Percentiles rank a stretch among this genome's conserved stretches.
phyloP scores from a whole-genome alignment of 1,284 basidiomycete species.

The Laetiporus sulphureus region DNA sequence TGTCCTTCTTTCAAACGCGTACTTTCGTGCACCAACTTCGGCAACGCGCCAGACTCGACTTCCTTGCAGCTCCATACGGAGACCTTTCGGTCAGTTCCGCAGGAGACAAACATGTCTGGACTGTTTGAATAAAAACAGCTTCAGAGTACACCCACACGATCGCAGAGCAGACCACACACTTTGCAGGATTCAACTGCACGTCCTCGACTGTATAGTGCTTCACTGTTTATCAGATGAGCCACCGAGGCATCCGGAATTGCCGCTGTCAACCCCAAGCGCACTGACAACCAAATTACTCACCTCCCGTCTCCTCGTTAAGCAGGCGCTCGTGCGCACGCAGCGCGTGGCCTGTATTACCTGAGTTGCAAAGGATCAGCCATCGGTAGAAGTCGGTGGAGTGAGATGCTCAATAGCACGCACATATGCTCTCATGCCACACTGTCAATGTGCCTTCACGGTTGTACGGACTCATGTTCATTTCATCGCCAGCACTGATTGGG shows the following conservation, averaged over 20 bases:
- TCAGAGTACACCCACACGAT: no score
- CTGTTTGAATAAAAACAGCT: no score
- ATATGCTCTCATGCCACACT: constrained; percentile 4
- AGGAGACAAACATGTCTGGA: constrained; percentile 15
- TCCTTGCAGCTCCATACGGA: constrained; percentile 17
- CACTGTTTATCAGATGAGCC: no score
- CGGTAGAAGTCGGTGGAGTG: no score
- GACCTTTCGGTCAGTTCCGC: constrained; percentile 15
- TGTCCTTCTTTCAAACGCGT: background rate
- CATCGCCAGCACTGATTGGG: no score
- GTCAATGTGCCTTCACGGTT: constrained; percentile 14
- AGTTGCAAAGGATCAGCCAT: no score
- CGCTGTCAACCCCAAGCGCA: background rate
- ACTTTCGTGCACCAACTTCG: constrained; percentile 5
- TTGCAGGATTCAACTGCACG: constrained; percentile 18
- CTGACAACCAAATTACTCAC: no score
- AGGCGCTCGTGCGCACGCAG: no score
- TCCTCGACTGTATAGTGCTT: constrained; percentile 17
- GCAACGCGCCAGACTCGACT: background rate
- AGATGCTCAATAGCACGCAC: constrained; percentile 1
- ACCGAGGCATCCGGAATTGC: no score
- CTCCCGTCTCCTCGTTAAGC: no score
- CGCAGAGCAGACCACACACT: no score
- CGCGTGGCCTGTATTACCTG: no score
- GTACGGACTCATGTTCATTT: constrained; percentile 13